Base-by-base conservation (phyloP, 768 basidiomycete species). In the Tricholoma sp. region DNA sequence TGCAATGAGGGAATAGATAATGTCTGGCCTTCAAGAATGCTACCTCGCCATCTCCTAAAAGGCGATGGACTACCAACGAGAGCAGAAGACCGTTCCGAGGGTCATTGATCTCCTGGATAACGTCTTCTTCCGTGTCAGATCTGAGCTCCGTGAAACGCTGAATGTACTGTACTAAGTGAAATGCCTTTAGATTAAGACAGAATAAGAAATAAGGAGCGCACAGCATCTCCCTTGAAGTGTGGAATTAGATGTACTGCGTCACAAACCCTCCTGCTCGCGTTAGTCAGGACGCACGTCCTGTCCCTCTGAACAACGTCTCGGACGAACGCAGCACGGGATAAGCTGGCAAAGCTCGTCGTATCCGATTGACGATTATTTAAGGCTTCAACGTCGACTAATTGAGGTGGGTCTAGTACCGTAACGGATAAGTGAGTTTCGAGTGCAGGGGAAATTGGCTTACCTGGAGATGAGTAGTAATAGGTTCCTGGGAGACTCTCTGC, bases 201-300 rank as follows among this genome's bases (percentile, higher is more conserved):
- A 15, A 50, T 44, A 10, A 20, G 33, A 8, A 32, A 50, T n/a
- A 34, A 52, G 54, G 29, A 42, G 55, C 54, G 50, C 57, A 61
- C 60, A 9, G 50, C 24, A 47, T 52, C 54, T 53, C 60, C 60
- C 42, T 59, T 61, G 31, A 54, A 50, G 49, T 59, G 60, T 41
- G 57, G 60, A 41, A 61, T 51, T 10, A 58, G 50, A 56, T 61
- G 57, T 37, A 24, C 54, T 41, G 59, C 57, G 45, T 13, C 52
- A 34, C 57, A 61, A n/a, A 47, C 17, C 24, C 10, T 24, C 15
- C 11, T 53, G 28, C 29, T 18, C 20, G 57, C 52, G 4, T 47
- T 41, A 18, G 59, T 60, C 29, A 53, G 18, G 17, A 58, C 4
- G 24, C 54, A 50, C 60, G 53, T 55, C 50, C 44, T 20, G 50